Percentiles rank a stretch among this genome's conserved stretches.
phyloP scores from a whole-genome alignment of 2,329 filamentous ascomycete genomes.

The Beauveria scarabaeidicola region DNA sequence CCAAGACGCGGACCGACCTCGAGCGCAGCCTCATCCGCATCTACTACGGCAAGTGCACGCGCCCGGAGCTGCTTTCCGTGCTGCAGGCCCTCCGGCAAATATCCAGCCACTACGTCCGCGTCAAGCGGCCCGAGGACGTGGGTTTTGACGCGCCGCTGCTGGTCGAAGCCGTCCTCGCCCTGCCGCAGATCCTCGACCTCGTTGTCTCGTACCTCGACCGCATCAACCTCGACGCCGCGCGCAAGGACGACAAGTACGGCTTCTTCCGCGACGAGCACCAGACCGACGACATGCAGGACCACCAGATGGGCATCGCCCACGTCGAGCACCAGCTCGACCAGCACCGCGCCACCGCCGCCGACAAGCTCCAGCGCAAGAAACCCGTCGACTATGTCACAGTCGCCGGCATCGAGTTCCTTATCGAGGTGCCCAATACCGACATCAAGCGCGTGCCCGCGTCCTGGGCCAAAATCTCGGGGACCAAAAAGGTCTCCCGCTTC shows the following conservation, averaged over 20 bases:
- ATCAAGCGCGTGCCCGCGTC: constrained; percentile 85
- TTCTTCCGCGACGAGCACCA: constrained; percentile 88
- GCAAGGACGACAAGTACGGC: constrained; percentile 80
- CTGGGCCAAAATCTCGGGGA: constrained; percentile 91
- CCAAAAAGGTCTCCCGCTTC: constrained; percentile 85
- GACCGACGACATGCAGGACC: constrained; percentile 78
- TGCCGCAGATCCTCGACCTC: constrained; percentile 68
- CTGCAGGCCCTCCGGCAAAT: constrained; percentile 81
- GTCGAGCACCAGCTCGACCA: constrained; percentile 83
- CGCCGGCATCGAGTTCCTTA: constrained; percentile 85
- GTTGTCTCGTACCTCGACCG: constrained; percentile 70
- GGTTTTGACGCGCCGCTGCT: constrained; percentile 67
- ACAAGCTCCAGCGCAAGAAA: constrained; percentile 60
- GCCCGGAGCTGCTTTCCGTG: constrained; percentile 76
- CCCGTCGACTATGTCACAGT: constrained; percentile 70
- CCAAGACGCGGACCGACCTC: constrained; percentile 67
- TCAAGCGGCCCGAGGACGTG: constrained; percentile 55
- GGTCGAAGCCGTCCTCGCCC: constrained; percentile 59
- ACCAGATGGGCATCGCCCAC: constrained; percentile 84
- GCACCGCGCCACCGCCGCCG: constrained; percentile 63
- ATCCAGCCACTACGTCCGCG: constrained; percentile 62
- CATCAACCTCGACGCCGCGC: constrained; percentile 78
- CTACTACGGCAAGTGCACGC: constrained; percentile 92
- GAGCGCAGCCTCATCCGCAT: constrained; percentile 91
- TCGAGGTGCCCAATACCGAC: constrained; percentile 77